phyloP scores from a whole-genome alignment of 805 yeast species.

The Candida tammaniensis region DNA sequence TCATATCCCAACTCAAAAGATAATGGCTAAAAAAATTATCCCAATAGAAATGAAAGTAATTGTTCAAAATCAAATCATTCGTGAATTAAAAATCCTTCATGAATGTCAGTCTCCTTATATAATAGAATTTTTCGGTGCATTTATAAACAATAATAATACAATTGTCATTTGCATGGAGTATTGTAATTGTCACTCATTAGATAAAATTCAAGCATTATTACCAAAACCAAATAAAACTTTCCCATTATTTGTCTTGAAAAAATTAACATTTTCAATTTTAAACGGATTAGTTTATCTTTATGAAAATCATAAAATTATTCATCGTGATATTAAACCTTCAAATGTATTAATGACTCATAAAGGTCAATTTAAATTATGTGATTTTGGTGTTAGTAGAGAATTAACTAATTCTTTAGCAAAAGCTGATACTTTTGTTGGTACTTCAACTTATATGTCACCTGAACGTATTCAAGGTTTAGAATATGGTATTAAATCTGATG shows the following conservation, averaged over 20 bases:
- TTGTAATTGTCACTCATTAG: slow-evolving; percentile 92
- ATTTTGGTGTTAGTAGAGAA: slow-evolving; percentile 94
- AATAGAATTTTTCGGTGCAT: slow-evolving; percentile 89
- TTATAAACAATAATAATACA: slow-evolving; percentile 58
- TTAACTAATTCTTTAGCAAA: slow-evolving; percentile 76
- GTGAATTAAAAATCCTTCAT: slow-evolving; percentile 88
- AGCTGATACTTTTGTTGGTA: slow-evolving; percentile 98
- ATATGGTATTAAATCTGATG: slow-evolving; percentile 93
- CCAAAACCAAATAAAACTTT: slow-evolving; percentile 26
- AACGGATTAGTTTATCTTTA: slow-evolving; percentile 82
- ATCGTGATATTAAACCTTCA: slow-evolving; percentile 94
- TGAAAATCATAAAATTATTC: slow-evolving; percentile 82
- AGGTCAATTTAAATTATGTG: slow-evolving; percentile 90
- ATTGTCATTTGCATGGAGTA: slow-evolving; percentile 94
- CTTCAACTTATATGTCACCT: slow-evolving; percentile 95
- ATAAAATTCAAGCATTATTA: slow-evolving; percentile 64
- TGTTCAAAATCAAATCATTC: slow-evolving; percentile 76
- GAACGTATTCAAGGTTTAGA: slow-evolving; percentile 94
- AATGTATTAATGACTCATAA: slow-evolving; percentile 83
- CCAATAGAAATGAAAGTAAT: slow-evolving; percentile 79
- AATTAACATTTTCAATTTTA: slow-evolving; percentile 71
- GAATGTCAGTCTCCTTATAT: slow-evolving; percentile 83
- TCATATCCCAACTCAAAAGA: slow-evolving; percentile 82
- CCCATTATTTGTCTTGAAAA: slow-evolving; percentile 66
- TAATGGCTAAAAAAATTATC: slow-evolving; percentile 88